These are phyloP conservation scores for Tylopilus sp. DNA, from an alignment of 1,284 basidiomycete genomes.

Conservation along the genomic window DNA sequence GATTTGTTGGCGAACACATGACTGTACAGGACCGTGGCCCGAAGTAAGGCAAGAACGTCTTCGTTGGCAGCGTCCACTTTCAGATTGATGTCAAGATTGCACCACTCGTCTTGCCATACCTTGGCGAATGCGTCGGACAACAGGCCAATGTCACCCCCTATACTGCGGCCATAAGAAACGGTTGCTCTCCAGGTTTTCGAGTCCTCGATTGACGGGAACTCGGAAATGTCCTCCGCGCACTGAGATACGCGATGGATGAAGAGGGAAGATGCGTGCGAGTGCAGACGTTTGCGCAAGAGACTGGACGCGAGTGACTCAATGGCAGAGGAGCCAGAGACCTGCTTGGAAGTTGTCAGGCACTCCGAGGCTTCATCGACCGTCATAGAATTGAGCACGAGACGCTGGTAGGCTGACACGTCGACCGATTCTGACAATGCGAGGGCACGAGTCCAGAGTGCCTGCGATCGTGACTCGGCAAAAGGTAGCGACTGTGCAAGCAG, in stretches of 20 bases:
- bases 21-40: slow-evolving; percentile 55
- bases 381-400: slow-evolving; percentile 53
- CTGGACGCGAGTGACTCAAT: slow-evolving; percentile 50
- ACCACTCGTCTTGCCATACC: slow-evolving; percentile 43
- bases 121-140: slow-evolving; percentile 56
- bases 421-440: slow-evolving; percentile 22
- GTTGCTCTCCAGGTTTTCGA: slow-evolving; percentile 42
- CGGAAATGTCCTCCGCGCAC: slow-evolving; percentile 16
- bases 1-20: slow-evolving; percentile 53
- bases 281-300: slow-evolving; percentile 50
- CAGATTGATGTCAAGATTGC: slow-evolving; percentile 29
- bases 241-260: slow-evolving; percentile 51
- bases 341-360: slow-evolving; percentile 32
- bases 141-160: slow-evolving; percentile 55
- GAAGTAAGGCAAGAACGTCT: slow-evolving; percentile 52
- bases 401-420: slow-evolving; percentile 48
- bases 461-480: slow-evolving; percentile 35
- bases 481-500: slow-evolving; percentile 46
- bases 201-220: slow-evolving; percentile 26
- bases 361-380: slow-evolving; percentile 49
- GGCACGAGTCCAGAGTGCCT: slow-evolving; percentile 45
- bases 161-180: slow-evolving; percentile 56
- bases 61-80: slow-evolving; percentile 32
- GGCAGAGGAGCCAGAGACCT: slow-evolving; percentile 36
- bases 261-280: slow-evolving; percentile 47